Percentiles rank a stretch among this genome's conserved stretches.
These are phyloP conservation scores for Arthroderma sp. DNA, from an alignment of 2,329 filamentous ascomycete species.

Conservation along the genomic window DNA sequence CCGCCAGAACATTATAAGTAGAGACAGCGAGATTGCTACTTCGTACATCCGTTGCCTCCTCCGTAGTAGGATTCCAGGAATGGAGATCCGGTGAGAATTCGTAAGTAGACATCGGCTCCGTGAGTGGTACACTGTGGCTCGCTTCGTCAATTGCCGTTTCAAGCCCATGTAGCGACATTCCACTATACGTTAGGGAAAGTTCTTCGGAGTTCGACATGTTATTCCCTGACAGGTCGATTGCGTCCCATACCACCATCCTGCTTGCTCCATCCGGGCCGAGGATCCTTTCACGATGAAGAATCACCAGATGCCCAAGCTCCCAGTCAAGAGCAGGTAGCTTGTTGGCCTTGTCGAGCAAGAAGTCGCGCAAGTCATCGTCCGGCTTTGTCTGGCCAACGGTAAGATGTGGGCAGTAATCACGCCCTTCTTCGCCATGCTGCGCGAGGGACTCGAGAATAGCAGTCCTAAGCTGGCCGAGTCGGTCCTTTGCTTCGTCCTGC, in stretches of 20 bases:
- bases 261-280: constrained; percentile 20
- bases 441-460: constrained; percentile 28
- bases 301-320: constrained; percentile 37
- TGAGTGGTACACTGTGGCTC: neutral
- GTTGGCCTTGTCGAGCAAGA: constrained; percentile 42
- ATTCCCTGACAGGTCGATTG: constrained; percentile 23
- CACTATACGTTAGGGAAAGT: neutral
- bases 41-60: constrained; percentile 2
- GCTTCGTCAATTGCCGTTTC: neutral
- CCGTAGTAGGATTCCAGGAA: constrained; percentile 19
- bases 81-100: constrained; percentile 18
- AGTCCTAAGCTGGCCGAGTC: constrained; percentile 27
- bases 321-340: constrained; percentile 41
- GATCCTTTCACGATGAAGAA: constrained; percentile 42
- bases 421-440: constrained; percentile 13
- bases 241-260: constrained; percentile 48
- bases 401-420: constrained; percentile 41
- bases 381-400: constrained; percentile 50
- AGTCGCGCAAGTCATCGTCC: constrained; percentile 36
- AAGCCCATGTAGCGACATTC: neutral
- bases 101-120: constrained; percentile 18
- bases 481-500: neutral
- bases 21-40: constrained; percentile 22
- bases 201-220: neutral
- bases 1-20: constrained; percentile 36